Percentiles rank a stretch among this genome's conserved stretches.
These are phyloP conservation scores for Cicer cuneatum DNA, from an alignment of 306 rosid genomes.

Conservation along the genomic window DNA sequence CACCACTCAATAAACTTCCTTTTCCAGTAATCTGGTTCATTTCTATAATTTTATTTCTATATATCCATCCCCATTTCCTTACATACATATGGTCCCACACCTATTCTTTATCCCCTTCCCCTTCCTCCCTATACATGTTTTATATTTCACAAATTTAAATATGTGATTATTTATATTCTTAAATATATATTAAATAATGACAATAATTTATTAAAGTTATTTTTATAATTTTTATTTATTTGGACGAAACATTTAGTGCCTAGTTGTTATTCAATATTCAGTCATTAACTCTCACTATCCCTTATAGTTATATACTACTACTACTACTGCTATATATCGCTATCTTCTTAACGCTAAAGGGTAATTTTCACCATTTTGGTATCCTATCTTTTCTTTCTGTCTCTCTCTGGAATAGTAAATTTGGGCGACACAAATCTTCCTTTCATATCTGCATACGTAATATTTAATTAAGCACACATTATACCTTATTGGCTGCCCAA, in stretches of 20 bases:
- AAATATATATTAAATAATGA: too few relatives aligned
- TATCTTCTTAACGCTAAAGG: not conserved
- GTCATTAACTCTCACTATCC: not conserved
- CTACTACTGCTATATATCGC: not conserved
- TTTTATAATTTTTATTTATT: too few relatives aligned
- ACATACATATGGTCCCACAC: slow-evolving; percentile 53
- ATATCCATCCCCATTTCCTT: slow-evolving; percentile 56
- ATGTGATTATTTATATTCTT: too few relatives aligned
- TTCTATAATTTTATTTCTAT: slow-evolving; percentile 49
- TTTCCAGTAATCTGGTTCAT: slow-evolving; percentile 59
- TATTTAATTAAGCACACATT: not conserved
- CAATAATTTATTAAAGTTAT: too few relatives aligned
- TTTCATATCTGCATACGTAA: slow-evolving; percentile 24
- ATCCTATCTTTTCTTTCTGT: not conserved
- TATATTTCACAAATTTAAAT: too few relatives aligned
- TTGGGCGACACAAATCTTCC: slow-evolving; percentile 37
- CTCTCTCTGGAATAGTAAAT: slow-evolving; percentile 34
- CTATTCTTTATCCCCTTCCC: slow-evolving; percentile 35
- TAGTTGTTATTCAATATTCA: too few relatives aligned
- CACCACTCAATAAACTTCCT: slow-evolving; percentile 52
- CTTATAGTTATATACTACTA: not conserved
- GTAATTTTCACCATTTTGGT: slow-evolving; percentile 10
- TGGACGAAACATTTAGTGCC: too few relatives aligned
- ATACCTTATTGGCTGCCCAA: slow-evolving; percentile 1
- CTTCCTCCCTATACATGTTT: not conserved